Evolutionary conservation across 345 rosid species (phyloP).

Genomic region (Pistacia vera): DNA sequence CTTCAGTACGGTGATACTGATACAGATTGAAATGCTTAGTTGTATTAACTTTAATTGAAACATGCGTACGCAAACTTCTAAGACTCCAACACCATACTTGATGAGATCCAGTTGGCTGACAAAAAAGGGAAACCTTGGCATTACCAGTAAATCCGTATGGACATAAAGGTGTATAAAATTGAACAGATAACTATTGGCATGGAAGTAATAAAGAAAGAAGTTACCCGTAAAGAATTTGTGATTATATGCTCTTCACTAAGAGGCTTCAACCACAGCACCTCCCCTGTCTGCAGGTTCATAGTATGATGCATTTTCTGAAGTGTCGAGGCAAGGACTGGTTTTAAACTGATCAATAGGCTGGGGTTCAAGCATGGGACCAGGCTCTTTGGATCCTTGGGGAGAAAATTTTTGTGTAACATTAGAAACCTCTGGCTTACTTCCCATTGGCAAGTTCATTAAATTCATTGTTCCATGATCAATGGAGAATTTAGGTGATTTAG

Average conservation of each 20-base stretch:
- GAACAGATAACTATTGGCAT: slow-evolving; percentile 6
- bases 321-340: slow-evolving; percentile 24
- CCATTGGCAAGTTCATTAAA: slow-evolving; percentile 24
- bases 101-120: slow-evolving; percentile 35
- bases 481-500: slow-evolving; percentile 58
- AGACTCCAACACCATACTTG: slow-evolving; percentile 22
- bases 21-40: neutral
- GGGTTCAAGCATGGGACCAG: slow-evolving; percentile 24
- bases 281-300: slow-evolving; percentile 40
- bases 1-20: neutral
- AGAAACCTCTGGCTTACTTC: slow-evolving; percentile 33
- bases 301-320: slow-evolving; percentile 41
- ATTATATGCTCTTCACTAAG: slow-evolving; percentile 27
- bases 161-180: neutral
- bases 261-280: slow-evolving; percentile 34
- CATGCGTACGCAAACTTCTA: neutral
- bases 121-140: slow-evolving; percentile 27
- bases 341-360: slow-evolving; percentile 18
- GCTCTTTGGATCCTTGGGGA: slow-evolving; percentile 38
- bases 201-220: slow-evolving; percentile 37
- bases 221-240: slow-evolving; percentile 35
- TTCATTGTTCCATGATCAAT: slow-evolving; percentile 36
- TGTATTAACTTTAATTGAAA: neutral
- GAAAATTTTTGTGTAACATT: slow-evolving; percentile 32
- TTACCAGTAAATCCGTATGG: slow-evolving; percentile 36